Evolutionary conservation across 2,329 filamentous ascomycete species (phyloP).

Genomic region (Graphilbum fragrans): DNA sequence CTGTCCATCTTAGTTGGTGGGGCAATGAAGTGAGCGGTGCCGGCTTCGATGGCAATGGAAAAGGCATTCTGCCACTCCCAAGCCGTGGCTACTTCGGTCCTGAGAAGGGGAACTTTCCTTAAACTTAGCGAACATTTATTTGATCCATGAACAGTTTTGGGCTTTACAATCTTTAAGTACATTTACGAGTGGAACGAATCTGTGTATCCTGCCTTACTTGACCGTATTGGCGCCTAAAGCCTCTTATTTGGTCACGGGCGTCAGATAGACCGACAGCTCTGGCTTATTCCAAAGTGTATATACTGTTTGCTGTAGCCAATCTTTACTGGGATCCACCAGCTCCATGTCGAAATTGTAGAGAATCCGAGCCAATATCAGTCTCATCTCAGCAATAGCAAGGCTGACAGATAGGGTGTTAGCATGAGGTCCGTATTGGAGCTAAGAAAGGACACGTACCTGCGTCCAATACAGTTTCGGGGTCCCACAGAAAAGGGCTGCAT

Average conservation of each 20-base stretch:
- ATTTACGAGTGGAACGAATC: no score
- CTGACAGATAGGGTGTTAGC: background rate
- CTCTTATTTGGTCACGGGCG: no score
- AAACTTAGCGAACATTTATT: background rate
- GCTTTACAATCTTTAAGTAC: no score
- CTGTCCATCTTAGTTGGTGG: conserved; percentile 28
- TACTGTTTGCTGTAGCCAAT: conserved; percentile 9
- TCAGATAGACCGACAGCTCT: conserved; percentile 9
- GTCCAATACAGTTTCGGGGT: conserved; percentile 9
- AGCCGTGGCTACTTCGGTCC: conserved; percentile 21
- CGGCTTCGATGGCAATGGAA: conserved; percentile 18
- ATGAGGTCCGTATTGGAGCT: background rate
- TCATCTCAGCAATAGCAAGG: conserved; percentile 14
- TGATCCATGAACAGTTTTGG: no score
- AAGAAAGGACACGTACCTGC: conserved; percentile 2
- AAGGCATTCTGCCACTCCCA: conserved; percentile 17
- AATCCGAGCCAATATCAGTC: conserved; percentile 11
- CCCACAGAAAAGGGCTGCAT: conserved; percentile 16
- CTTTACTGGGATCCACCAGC: conserved; percentile 8
- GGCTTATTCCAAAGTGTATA: conserved; percentile 12
- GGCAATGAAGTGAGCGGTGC: conserved; percentile 29
- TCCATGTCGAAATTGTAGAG: conserved; percentile 16
- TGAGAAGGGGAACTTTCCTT: conserved; percentile 7
- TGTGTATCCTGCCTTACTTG: no score
- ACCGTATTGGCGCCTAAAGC: no score